Conservation (phyloP, 495 filamentous ascomycete genomes). For the Pyrenula aspistea region DNA sequence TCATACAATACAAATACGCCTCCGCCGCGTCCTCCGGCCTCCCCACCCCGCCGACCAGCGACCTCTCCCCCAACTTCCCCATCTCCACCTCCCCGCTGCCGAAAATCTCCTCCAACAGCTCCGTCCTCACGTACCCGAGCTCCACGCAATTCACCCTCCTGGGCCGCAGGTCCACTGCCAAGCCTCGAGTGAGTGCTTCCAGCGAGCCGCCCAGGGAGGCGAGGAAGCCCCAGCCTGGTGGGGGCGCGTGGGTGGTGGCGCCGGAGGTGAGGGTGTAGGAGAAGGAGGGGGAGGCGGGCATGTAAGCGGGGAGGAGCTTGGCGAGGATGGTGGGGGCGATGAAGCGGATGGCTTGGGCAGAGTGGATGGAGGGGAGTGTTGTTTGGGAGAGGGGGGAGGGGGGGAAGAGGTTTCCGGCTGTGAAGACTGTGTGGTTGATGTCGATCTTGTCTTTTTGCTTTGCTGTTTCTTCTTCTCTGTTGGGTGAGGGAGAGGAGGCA, state of each 20-base stretch:
- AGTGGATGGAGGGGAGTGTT: slow-evolving; percentile 22
- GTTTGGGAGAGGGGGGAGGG: slow-evolving; percentile 22
- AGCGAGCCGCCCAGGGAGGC: slow-evolving; percentile 33
- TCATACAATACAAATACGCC: slow-evolving; percentile 56
- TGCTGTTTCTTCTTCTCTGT: no score
- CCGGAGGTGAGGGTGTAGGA: slow-evolving; percentile 45
- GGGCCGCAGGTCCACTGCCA: slow-evolving; percentile 50
- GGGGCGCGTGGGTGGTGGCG: slow-evolving; percentile 30
- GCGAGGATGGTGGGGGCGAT: slow-evolving; percentile 38
- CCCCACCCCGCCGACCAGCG: slow-evolving; percentile 33
- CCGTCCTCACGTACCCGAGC: slow-evolving; percentile 44
- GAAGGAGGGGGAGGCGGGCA: slow-evolving; percentile 25
- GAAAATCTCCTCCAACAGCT: slow-evolving; percentile 16
- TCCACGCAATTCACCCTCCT: slow-evolving; percentile 50
- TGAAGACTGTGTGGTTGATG: slow-evolving; percentile 52
- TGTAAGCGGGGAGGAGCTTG: slow-evolving; percentile 28
- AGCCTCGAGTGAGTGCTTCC: slow-evolving; percentile 30
- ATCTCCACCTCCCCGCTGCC: slow-evolving; percentile 14
- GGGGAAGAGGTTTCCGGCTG: slow-evolving; percentile 37
- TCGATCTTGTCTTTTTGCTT: neutral
- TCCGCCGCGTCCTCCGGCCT: slow-evolving; percentile 50
- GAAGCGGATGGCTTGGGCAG: slow-evolving; percentile 35
- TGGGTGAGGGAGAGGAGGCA: neutral
- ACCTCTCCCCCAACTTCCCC: slow-evolving; percentile 12
- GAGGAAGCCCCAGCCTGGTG: slow-evolving; percentile 32